Base-by-base conservation (phyloP, 2,329 filamentous ascomycete species). In the Cladosporium cucumerinum region DNA sequence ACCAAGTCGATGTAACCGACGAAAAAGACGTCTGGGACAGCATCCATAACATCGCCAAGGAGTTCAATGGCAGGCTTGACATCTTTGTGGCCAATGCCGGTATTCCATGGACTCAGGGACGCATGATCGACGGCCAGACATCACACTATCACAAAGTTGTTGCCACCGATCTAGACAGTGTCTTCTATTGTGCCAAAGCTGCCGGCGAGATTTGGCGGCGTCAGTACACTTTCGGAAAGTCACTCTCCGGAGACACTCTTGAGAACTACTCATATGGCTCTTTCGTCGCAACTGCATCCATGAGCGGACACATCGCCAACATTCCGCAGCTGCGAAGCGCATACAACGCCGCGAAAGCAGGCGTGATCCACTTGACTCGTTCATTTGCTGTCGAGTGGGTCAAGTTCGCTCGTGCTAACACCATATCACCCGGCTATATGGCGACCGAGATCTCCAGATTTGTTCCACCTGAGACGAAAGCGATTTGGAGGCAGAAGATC, bases 41-140 rank as follows among this genome's bases (percentile, higher is more conserved):
- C 52, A 74, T 82, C 30, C 76, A 80, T 61, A 68, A 74, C 26
- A 78, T 78, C 55, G 78, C 82, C 61, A 75, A 80, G 66, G 89
- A 93, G 18, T 90, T 93, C 78, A 87, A 89, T 73, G 88, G 88
- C 66, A 86, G 89, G 5, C 84, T 94, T 10, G 91, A 93, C 72
- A 82, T 92, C 69, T 92, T 94, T 71, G 86, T 93, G 52, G 90
- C 91, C 70, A 94, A 95, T 74, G 88, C 88, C 16, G 90, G 90
- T 60, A 87, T 93, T 61, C 84, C 87, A 0, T 93, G 89, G 89
- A 87, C 84, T 2, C 82, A 91, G 66, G 88, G 89, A 0, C 75
- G 87, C 10, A 86, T 89, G 74, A 81, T 91, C 39, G 87, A 91
- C 67, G 89, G 87, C 26, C 79, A 85, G 5, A 73, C 88, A 21